Evolutionary conservation across 2,329 filamentous ascomycete species (phyloP).

Genomic region (Tolypocladium tropicale): DNA sequence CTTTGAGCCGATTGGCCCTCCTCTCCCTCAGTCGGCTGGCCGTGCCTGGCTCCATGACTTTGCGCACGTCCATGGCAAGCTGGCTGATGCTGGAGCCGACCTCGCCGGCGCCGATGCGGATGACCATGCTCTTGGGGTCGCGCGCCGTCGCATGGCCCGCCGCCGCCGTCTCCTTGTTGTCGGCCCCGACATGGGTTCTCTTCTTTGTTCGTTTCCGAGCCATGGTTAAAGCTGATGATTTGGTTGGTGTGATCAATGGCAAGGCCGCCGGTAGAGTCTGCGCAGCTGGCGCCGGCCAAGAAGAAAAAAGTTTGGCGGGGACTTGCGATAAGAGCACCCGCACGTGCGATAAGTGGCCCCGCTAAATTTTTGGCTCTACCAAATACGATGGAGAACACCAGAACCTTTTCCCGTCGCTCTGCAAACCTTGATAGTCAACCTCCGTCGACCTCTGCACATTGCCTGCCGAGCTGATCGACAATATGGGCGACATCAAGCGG

Average conservation of each 20-base stretch:
- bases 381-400: too few species aligned
- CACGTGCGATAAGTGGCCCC: conserved; percentile 21
- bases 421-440: background rate
- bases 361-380: conserved; percentile 19
- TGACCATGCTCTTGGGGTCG: conserved; percentile 93
- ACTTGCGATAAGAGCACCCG: conserved; percentile 20
- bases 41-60: conserved; percentile 93
- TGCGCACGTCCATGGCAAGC: conserved; percentile 79
- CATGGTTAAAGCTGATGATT: conserved; percentile 41
- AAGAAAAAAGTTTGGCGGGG: conserved; percentile 26
- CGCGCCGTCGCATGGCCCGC: conserved; percentile 53
- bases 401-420: too few species aligned
- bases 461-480: background rate
- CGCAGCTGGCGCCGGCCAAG: conserved; percentile 17
- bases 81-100: conserved; percentile 88
- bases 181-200: conserved; percentile 69
- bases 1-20: conserved; percentile 74
- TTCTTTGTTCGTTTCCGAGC: conserved; percentile 76
- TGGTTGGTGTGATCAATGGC: conserved; percentile 2
- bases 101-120: conserved; percentile 88
- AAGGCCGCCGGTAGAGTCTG: background rate
- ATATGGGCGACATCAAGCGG: conserved; percentile 28
- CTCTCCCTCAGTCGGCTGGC: conserved; percentile 83
- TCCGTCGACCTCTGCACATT: background rate
- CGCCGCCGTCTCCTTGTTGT: conserved; percentile 45